Conservation (phyloP, 129 eudicot species). For the Scalesia atractyloides region DNA sequence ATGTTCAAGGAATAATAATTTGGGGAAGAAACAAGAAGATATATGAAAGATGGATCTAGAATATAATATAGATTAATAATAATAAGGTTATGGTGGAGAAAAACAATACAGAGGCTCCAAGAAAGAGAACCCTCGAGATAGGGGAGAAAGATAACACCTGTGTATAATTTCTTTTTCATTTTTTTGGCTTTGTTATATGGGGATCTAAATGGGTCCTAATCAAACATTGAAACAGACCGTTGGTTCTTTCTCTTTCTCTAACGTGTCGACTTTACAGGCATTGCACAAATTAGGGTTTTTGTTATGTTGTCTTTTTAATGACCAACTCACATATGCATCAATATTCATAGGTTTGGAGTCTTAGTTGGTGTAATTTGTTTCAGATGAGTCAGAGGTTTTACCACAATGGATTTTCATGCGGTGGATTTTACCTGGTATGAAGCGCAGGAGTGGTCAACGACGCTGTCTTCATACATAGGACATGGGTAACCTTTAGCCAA, state of each 20-base stretch:
- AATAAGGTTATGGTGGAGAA: slow-evolving; percentile 3
- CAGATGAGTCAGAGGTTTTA: too few relatives aligned
- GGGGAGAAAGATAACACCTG: slow-evolving; percentile 20
- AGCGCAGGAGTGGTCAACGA: too few relatives aligned
- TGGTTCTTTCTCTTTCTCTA: slow-evolving; percentile 7
- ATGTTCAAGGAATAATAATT: neutral
- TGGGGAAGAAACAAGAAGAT: neutral
- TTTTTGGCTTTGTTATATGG: slow-evolving; percentile 23
- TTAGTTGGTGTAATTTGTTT: too few relatives aligned
- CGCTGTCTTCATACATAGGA: too few relatives aligned
- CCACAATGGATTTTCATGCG: too few relatives aligned
- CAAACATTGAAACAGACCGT: neutral
- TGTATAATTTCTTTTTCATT: neutral
- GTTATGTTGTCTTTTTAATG: too few relatives aligned
- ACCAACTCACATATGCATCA: too few relatives aligned
- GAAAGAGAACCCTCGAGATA: slow-evolving; percentile 26
- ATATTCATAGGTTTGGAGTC: too few relatives aligned
- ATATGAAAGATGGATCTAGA: slow-evolving; percentile 33
- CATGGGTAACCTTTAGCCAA: too few relatives aligned
- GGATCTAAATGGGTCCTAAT: slow-evolving; percentile 52
- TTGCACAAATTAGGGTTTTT: neutral
- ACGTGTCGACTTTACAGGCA: slow-evolving; percentile 10
- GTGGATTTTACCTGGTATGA: too few relatives aligned
- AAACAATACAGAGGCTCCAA: slow-evolving; percentile 16
- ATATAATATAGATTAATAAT: neutral